Evolutionary conservation across 2,329 filamentous ascomycete species (phyloP).

Genomic region (Penicillium janthinellum): DNA sequence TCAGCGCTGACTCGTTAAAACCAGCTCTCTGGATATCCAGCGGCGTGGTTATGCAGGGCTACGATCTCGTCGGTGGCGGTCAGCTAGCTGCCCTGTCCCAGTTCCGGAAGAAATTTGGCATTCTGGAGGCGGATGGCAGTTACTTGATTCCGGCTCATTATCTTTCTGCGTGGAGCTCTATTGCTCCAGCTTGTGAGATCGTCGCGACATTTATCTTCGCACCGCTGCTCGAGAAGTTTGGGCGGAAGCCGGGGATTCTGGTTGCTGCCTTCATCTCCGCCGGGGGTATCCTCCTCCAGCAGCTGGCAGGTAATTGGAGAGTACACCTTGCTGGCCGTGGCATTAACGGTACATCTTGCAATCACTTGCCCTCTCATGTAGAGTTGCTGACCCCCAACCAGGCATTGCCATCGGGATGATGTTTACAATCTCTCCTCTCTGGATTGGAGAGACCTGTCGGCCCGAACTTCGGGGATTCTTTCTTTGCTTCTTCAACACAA

Average conservation of each 20-base stretch:
- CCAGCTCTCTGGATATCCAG: conserved; percentile 33
- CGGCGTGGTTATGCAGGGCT: conserved; percentile 37
- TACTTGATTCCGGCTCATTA: conserved; percentile 34
- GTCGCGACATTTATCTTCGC: conserved; percentile 25
- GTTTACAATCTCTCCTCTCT: conserved; percentile 42
- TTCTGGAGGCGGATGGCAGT: conserved; percentile 25
- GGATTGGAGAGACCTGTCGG: conserved; percentile 42
- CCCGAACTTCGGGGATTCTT: conserved; percentile 44
- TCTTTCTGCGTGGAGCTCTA: conserved; percentile 35
- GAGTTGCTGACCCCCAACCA: neutral
- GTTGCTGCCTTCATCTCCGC: neutral
- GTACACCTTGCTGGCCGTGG: neutral
- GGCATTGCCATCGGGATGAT: conserved; percentile 41
- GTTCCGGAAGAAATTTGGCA: conserved; percentile 32
- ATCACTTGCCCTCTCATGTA: neutral
- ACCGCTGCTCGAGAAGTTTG: conserved; percentile 36
- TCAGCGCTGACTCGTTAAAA: neutral
- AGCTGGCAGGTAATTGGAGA: neutral
- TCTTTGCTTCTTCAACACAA: conserved; percentile 43
- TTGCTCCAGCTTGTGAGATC: conserved; percentile 14
- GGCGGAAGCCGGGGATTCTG: conserved; percentile 31
- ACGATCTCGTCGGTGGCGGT: conserved; percentile 33
- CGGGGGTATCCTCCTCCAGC: neutral
- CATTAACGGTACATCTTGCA: neutral
- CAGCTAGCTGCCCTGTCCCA: conserved; percentile 35